Conservation (phyloP, 2,329 filamentous ascomycete genomes). For the Neonectria ditissima region DNA sequence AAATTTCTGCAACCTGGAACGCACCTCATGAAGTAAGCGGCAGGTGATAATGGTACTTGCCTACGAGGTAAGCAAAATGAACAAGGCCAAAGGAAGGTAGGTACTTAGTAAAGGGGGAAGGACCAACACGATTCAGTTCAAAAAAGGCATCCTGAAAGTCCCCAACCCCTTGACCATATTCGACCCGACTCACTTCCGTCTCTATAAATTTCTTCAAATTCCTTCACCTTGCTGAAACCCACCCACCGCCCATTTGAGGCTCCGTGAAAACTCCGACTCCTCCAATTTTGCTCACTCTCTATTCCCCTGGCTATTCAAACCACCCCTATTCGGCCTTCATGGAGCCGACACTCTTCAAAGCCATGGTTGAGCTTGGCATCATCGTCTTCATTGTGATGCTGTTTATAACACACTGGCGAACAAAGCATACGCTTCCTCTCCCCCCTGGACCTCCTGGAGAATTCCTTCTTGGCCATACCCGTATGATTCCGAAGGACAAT, state of each 20-base stretch:
- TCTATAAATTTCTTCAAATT: neutral
- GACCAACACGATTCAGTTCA: neutral
- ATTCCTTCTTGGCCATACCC: conserved; percentile 44
- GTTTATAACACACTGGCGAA: conserved; percentile 16
- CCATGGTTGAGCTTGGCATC: conserved; percentile 25
- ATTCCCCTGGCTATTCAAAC: conserved; percentile 1
- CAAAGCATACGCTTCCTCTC: conserved; percentile 30
- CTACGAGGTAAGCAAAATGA: neutral
- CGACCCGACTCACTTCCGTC: neutral
- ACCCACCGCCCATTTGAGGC: neutral
- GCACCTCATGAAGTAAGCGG: neutral
- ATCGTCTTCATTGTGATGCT: conserved; percentile 20
- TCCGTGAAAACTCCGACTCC: neutral
- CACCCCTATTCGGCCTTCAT: conserved; percentile 14
- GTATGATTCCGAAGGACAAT: conserved; percentile 45
- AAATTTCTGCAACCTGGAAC: neutral
- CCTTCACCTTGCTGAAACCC: neutral
- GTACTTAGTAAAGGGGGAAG: neutral
- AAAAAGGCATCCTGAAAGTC: conserved; percentile 3
- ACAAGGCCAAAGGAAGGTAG: neutral
- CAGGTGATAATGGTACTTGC: too few relatives aligned
- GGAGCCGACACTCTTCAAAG: conserved; percentile 25
- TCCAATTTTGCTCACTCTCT: neutral
- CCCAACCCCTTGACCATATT: neutral
- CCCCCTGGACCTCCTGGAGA: conserved; percentile 46